Conservation (phyloP, 768 basidiomycete species). For the Suillus brevipes region DNA sequence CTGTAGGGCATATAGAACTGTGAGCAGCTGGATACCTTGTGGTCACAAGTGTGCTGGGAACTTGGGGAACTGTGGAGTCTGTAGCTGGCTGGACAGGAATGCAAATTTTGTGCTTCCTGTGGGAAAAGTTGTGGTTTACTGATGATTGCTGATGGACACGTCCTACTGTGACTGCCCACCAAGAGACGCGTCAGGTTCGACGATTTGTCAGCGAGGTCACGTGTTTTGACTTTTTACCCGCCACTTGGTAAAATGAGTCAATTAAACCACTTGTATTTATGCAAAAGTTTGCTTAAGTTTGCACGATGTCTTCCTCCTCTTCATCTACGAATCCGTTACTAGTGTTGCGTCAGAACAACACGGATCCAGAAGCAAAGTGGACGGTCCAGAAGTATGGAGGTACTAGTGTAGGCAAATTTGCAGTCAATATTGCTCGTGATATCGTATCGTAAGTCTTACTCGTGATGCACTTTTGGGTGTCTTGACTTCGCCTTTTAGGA, state of each 20-base stretch:
- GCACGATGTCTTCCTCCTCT: constrained; percentile 18
- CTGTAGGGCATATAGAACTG: not conserved
- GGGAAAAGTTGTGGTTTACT: not conserved
- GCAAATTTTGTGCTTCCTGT: not conserved
- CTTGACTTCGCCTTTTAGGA: constrained; percentile 37
- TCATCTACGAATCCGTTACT: constrained; percentile 55
- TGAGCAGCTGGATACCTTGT: not conserved
- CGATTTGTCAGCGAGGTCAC: no score
- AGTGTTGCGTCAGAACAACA: constrained; percentile 75
- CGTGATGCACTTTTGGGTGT: not conserved
- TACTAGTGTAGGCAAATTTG: constrained; percentile 88
- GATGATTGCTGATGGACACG: no score
- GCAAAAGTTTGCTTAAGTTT: no score
- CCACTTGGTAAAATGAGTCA: no score
- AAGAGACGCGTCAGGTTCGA: no score
- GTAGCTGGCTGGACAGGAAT: not conserved
- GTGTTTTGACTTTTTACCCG: no score
- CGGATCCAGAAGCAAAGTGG: constrained; percentile 76
- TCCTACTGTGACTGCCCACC: no score
- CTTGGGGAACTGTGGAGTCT: not conserved
- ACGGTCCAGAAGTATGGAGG: constrained; percentile 96
- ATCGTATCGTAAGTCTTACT: constrained; percentile 76
- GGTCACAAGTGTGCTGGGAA: not conserved
- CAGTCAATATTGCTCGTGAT: constrained; percentile 77
- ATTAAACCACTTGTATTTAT: no score